A percentile compares a stretch with the other conserved stretches of the same genome.
These are phyloP conservation scores for Alternaria dauci DNA, from an alignment of 2,329 filamentous ascomycete species.

Conservation along the genomic window DNA sequence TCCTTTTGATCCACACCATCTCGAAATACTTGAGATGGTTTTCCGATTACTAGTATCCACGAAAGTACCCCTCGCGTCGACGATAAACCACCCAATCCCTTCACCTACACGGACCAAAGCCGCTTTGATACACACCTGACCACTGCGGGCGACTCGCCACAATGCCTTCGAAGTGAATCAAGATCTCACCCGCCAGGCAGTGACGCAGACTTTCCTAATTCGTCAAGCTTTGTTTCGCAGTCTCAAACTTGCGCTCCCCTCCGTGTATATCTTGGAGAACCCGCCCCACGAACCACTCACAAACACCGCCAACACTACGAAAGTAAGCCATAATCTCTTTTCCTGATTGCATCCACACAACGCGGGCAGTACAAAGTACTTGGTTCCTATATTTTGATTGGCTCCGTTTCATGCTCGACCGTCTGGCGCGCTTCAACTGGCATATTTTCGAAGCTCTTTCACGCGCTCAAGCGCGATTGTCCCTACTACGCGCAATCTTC, in stretches of 20 bases:
- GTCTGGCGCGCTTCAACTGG: background rate
- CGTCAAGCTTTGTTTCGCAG: background rate
- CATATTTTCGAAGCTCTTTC: background rate
- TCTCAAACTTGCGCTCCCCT: background rate
- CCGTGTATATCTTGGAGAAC: background rate
- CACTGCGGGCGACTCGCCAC: background rate
- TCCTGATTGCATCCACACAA: background rate
- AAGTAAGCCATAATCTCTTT: background rate
- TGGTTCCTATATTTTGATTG: background rate
- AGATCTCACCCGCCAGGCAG: background rate
- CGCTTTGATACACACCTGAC: background rate
- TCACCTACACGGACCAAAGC: background rate
- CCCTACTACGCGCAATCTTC: background rate
- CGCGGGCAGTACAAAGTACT: background rate
- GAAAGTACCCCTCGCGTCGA: background rate
- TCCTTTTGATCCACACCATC: background rate
- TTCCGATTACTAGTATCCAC: background rate
- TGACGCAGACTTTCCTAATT: background rate
- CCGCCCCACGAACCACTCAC: background rate
- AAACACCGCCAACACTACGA: background rate
- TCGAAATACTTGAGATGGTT: background rate
- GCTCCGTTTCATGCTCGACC: background rate
- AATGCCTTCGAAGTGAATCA: background rate
- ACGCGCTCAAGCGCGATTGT: background rate
- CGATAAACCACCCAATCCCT: background rate